These are phyloP conservation scores for Cercophora samala DNA, from an alignment of 495 filamentous ascomycete genomes.

Conservation along the genomic window DNA sequence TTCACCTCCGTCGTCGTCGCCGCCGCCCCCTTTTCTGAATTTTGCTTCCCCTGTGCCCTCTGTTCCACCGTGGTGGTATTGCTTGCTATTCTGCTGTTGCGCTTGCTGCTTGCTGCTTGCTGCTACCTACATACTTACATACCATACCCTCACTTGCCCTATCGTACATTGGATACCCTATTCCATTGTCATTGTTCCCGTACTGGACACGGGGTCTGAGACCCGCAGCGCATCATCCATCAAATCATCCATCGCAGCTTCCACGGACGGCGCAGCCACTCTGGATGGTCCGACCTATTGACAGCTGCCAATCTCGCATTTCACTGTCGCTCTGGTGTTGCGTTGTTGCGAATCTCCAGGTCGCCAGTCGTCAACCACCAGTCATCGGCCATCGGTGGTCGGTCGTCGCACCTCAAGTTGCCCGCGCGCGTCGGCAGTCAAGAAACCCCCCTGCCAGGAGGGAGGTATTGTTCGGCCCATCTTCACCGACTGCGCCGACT, in stretches of 20 bases:
- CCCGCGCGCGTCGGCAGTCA: not conserved
- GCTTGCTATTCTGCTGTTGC: not conserved
- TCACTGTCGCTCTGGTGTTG: not conserved
- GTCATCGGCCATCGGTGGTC: not conserved
- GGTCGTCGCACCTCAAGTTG: constrained; percentile 1
- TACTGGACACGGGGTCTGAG: constrained; percentile 1
- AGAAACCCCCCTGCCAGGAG: not conserved
- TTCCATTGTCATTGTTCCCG: not conserved
- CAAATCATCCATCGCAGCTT: not conserved
- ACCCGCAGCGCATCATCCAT: not conserved
- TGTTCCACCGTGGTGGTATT: not conserved
- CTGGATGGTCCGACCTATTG: not conserved
- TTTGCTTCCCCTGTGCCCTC: not conserved
- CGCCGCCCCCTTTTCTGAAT: not conserved
- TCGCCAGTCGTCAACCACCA: constrained; percentile 1
- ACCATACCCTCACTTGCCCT: too few relatives aligned
- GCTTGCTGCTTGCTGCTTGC: constrained; percentile 1
- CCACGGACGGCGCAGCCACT: constrained; percentile 1
- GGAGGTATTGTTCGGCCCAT: constrained; percentile 2
- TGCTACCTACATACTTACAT: too few relatives aligned
- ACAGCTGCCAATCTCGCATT: constrained; percentile 7
- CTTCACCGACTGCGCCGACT: constrained; percentile 9
- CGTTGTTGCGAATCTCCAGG: not conserved
- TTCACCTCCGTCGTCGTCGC: not conserved
- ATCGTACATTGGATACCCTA: not conserved